Conservation (phyloP, 805 yeast genomes). For the Debaryomyces maramus region DNA sequence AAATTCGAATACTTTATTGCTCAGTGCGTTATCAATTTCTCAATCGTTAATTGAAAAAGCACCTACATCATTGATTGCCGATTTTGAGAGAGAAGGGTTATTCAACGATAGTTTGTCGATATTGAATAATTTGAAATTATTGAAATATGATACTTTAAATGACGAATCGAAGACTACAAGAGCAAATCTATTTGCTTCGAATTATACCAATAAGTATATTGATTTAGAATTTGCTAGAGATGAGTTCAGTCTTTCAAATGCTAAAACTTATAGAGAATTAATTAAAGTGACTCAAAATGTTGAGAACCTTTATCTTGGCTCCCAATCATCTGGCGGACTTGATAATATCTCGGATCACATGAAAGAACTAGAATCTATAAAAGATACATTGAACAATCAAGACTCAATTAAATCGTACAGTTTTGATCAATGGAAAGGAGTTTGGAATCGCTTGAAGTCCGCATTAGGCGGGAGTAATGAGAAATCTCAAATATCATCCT, state of each 20-base stretch:
- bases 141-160: conserved; percentile 7
- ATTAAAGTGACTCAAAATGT: conserved; percentile 20
- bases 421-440: conserved; percentile 38
- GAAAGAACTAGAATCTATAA: conserved; percentile 15
- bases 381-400: conserved; percentile 7
- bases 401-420: conserved; percentile 7
- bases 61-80: conserved; percentile 43
- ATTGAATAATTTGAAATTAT: conserved; percentile 20
- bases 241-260: conserved; percentile 18
- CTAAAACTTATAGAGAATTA: conserved; percentile 16
- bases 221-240: conserved; percentile 35
- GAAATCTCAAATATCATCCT: conserved; percentile 54
- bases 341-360: conserved; percentile 16
- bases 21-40: conserved; percentile 53
- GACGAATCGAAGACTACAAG: conserved; percentile 12
- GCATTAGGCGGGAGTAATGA: conserved; percentile 14
- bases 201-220: conserved; percentile 23
- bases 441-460: conserved; percentile 25
- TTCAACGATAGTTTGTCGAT: conserved; percentile 48
- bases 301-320: conserved; percentile 24
- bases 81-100: conserved; percentile 74
- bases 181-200: conserved; percentile 12
- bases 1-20: conserved; percentile 43
- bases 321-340: conserved; percentile 18
- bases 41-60: conserved; percentile 43